Evolutionary conservation across 768 basidiomycete genomes (phyloP).

Genomic region (Punctularia strigosozonata): DNA sequence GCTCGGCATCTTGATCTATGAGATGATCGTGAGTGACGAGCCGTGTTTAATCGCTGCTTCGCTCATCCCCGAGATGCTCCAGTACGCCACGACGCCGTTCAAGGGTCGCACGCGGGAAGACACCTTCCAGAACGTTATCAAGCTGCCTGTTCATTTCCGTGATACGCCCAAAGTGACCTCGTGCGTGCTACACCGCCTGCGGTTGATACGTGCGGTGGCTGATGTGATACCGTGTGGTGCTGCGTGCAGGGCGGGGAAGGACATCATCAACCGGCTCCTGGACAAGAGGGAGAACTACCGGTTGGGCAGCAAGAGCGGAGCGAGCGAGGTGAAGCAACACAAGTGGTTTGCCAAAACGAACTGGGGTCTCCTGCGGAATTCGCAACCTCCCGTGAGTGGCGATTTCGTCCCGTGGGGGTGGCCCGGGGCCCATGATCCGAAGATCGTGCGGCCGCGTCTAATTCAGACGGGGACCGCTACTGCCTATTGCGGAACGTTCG

Average conservation of each 20-base stretch:
- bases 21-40: conserved; percentile 82
- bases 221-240: background rate
- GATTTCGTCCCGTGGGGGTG: conserved; percentile 1
- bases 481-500: too few species aligned
- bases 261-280: conserved; percentile 74
- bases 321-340: conserved; percentile 97
- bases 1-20: conserved; percentile 93
- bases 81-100: conserved; percentile 99
- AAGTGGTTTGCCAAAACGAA: conserved; percentile 96
- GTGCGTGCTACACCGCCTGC: conserved; percentile 29
- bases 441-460: background rate
- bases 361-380: conserved; percentile 92
- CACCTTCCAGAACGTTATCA: conserved; percentile 92
- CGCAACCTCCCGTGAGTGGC: conserved; percentile 75
- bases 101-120: conserved; percentile 91
- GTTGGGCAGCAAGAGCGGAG: conserved; percentile 86
- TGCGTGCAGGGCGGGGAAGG: conserved; percentile 65
- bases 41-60: background rate
- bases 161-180: conserved; percentile 71
- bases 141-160: conserved; percentile 76
- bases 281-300: conserved; percentile 87
- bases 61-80: conserved; percentile 5
- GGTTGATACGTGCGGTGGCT: background rate
- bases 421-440: background rate
- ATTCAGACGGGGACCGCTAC: background rate